A percentile compares a stretch with the other conserved stretches of the same genome.
Evolutionary conservation across 257 asterid species (phyloP).

Genomic region (Prunella vulgaris): DNA sequence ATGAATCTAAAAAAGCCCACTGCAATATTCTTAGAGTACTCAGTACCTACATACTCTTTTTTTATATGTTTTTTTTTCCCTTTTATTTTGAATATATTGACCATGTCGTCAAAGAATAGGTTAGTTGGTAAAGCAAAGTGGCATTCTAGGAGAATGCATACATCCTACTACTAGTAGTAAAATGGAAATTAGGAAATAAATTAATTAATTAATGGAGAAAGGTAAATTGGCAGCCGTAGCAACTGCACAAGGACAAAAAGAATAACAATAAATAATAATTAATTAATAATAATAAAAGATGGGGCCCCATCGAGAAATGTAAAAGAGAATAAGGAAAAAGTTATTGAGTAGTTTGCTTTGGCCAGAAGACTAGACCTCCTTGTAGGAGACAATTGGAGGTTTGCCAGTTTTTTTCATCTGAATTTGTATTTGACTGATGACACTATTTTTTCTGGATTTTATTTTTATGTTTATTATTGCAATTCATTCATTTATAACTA

Average conservation of each 20-base stretch:
- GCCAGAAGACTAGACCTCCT: constrained; percentile 49
- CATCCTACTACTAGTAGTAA: neutral
- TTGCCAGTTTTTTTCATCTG: constrained; percentile 28
- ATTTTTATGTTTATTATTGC: no score
- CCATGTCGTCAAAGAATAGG: constrained; percentile 6
- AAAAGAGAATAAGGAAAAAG: constrained; percentile 32
- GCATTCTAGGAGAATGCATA: neutral
- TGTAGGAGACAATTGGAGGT: constrained; percentile 58
- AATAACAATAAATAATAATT: neutral
- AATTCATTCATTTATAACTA: no score
- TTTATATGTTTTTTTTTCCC: neutral
- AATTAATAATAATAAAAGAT: neutral
- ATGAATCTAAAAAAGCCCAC: constrained; percentile 3
- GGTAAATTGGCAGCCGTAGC: neutral
- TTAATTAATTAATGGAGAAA: neutral
- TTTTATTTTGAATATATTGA: neutral
- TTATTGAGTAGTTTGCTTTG: constrained; percentile 37
- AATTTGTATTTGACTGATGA: constrained; percentile 23
- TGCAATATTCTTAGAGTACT: constrained; percentile 3
- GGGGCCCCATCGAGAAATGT: constrained; percentile 26
- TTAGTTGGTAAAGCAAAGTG: neutral
- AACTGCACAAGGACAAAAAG: neutral
- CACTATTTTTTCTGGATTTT: no score
- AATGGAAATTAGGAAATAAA: neutral
- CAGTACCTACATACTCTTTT: neutral